A percentile compares a stretch with the other conserved stretches of the same genome.
These are phyloP conservation scores for Amaranthus cruentus DNA, from an alignment of 148 eudicot genomes.

Conservation along the genomic window DNA sequence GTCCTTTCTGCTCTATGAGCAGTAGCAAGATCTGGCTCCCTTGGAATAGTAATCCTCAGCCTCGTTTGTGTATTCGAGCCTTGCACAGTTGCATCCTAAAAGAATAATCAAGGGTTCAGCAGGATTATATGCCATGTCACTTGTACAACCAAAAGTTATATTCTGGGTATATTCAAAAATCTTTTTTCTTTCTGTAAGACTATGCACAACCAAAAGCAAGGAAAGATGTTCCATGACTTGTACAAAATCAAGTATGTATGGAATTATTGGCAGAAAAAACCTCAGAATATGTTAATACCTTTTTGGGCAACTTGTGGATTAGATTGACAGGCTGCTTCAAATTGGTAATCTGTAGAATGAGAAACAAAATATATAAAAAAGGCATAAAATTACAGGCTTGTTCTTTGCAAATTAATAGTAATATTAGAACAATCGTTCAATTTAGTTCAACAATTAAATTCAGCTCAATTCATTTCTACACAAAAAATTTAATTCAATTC, in stretches of 20 bases:
- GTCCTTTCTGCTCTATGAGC: slow-evolving; percentile 65
- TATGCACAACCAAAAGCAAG: background rate
- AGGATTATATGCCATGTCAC: background rate
- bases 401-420: background rate
- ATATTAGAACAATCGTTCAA: no score
- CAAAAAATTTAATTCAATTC: no score
- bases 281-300: slow-evolving; percentile 33
- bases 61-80: slow-evolving; percentile 30
- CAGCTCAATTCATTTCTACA: no score
- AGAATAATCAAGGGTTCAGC: slow-evolving; percentile 12
- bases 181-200: background rate
- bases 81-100: slow-evolving; percentile 46
- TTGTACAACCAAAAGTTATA: background rate
- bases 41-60: slow-evolving; percentile 70
- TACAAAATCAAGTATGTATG: background rate
- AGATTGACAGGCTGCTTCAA: slow-evolving; percentile 51
- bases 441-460: no score
- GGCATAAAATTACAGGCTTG: background rate
- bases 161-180: background rate
- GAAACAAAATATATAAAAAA: slow-evolving; percentile 9
- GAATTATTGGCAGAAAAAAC: background rate
- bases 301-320: slow-evolving; percentile 67
- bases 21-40: slow-evolving; percentile 81
- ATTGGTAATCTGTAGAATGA: slow-evolving; percentile 49
- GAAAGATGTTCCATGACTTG: background rate